A percentile compares a stretch with the other conserved stretches of the same genome.
Conservation (phyloP, 495 filamentous ascomycete genomes). For the Letharia columbiana region DNA sequence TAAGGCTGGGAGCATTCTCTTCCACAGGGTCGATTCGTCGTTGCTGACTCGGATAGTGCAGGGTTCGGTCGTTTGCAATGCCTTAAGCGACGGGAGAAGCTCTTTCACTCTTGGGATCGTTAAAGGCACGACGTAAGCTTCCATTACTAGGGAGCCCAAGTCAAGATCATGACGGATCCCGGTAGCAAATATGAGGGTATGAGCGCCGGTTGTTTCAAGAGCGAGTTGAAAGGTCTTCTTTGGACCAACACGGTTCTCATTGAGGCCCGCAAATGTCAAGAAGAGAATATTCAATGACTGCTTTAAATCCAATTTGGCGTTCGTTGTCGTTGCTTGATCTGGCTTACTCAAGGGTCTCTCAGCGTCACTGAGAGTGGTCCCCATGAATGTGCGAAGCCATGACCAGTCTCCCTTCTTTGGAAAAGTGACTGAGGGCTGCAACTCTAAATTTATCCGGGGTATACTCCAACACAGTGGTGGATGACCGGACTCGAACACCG, state of each 20-base stretch:
- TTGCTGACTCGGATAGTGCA: slow-evolving; percentile 32
- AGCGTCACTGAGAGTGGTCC: slow-evolving; percentile 29
- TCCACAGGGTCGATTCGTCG: slow-evolving; percentile 44
- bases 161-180: slow-evolving; percentile 36
- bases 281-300: slow-evolving; percentile 41
- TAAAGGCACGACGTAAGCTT: slow-evolving; percentile 41
- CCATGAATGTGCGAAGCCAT: slow-evolving; percentile 27
- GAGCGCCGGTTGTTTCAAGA: slow-evolving; percentile 17
- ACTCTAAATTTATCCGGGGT: slow-evolving; percentile 36
- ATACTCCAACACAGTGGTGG: slow-evolving; percentile 30
- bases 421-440: slow-evolving; percentile 34
- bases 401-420: slow-evolving; percentile 31
- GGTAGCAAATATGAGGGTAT: slow-evolving; percentile 36
- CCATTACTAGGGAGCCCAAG: slow-evolving; percentile 37
- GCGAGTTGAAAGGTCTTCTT: slow-evolving; percentile 12
- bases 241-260: slow-evolving; percentile 12
- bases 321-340: slow-evolving; percentile 13
- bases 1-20: slow-evolving; percentile 37
- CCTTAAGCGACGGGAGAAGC: slow-evolving; percentile 28
- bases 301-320: slow-evolving; percentile 39
- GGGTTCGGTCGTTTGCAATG: slow-evolving; percentile 25
- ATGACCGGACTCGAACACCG: slow-evolving; percentile 16
- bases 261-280: slow-evolving; percentile 37
- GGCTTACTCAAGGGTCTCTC: slow-evolving; percentile 33
- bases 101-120: slow-evolving; percentile 27